These are phyloP conservation scores for Telopea speciosissima DNA, from an alignment of 177 flowering plant species.

Conservation along the genomic window DNA sequence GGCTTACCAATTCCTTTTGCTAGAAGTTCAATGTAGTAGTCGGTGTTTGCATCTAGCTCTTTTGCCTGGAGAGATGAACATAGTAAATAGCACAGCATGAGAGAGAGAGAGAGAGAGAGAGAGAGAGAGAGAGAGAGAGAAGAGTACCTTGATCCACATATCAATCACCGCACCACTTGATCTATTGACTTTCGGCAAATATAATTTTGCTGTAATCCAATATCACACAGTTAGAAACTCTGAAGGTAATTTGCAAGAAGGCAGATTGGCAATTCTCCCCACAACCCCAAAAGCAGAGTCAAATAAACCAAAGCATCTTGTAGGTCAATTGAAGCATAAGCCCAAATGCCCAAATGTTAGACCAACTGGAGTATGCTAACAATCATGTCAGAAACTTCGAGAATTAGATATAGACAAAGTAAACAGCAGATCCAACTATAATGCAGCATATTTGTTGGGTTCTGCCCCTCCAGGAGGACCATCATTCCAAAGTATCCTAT, in stretches of 20 bases:
- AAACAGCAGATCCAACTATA: not conserved
- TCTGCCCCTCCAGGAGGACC: no score
- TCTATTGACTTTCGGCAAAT: conserved; percentile 60
- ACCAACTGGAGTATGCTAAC: not conserved
- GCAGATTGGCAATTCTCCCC: no score
- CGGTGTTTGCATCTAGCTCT: conserved; percentile 72
- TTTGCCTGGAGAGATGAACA: conserved; percentile 46
- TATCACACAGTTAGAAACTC: not conserved
- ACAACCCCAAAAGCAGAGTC: not conserved
- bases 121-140: no score
- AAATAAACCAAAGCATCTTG: not conserved
- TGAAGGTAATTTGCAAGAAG: not conserved
- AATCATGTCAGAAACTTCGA: no score
- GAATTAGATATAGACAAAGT: not conserved
- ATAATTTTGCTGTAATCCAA: conserved; percentile 60
- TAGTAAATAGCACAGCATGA: conserved; percentile 3
- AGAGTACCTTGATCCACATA: conserved; percentile 82
- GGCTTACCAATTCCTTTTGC: conserved; percentile 75
- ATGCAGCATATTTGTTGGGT: not conserved
- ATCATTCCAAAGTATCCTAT: no score
- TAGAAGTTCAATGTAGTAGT: conserved; percentile 62
- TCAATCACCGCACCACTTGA: conserved; percentile 71
- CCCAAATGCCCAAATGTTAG: not conserved
- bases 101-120: no score
- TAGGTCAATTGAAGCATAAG: not conserved